Evolutionary conservation across 2,329 filamentous ascomycete genomes (phyloP).

Genomic region (Dactylonectria macrodidyma): DNA sequence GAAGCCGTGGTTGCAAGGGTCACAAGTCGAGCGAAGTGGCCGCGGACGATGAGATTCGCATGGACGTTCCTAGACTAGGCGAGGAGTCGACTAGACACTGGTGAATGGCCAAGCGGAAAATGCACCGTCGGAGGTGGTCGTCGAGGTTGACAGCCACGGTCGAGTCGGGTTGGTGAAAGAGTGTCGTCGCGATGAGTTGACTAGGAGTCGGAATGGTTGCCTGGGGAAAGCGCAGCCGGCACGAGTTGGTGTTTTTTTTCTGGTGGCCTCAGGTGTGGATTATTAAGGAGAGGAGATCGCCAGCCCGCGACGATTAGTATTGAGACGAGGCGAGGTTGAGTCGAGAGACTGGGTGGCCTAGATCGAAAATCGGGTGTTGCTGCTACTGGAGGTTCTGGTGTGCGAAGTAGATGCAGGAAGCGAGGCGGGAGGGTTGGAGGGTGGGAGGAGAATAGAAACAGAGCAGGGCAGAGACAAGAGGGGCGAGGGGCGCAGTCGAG

Average conservation of each 20-base stretch:
- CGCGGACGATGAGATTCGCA: constrained; percentile 36
- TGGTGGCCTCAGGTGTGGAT: constrained; percentile 28
- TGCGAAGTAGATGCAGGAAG: neutral
- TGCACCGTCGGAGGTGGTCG: constrained; percentile 16
- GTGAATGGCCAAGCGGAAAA: constrained; percentile 11
- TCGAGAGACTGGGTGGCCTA: constrained; percentile 34
- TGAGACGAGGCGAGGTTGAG: constrained; percentile 10
- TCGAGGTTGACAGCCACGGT: neutral
- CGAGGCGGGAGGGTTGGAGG: constrained; percentile 16
- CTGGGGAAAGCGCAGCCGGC: constrained; percentile 16
- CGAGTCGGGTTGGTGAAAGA: constrained; percentile 33
- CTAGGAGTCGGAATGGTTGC: constrained; percentile 23
- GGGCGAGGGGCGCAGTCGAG: constrained; percentile 31
- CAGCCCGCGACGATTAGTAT: constrained; percentile 47
- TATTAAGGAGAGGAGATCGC: constrained; percentile 45
- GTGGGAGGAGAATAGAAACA: constrained; percentile 26
- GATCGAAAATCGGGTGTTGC: constrained; percentile 27
- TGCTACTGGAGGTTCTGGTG: constrained; percentile 12
- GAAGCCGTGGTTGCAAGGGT: constrained; percentile 18
- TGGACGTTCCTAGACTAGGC: constrained; percentile 22
- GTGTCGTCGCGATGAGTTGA: constrained; percentile 28
- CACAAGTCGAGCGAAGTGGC: constrained; percentile 32
- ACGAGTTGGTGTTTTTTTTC: constrained; percentile 28
- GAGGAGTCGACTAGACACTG: constrained; percentile 3
- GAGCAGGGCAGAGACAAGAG: constrained; percentile 20